Conservation (phyloP, 2,329 filamentous ascomycete genomes). For the Cyphellophora attinorum region DNA sequence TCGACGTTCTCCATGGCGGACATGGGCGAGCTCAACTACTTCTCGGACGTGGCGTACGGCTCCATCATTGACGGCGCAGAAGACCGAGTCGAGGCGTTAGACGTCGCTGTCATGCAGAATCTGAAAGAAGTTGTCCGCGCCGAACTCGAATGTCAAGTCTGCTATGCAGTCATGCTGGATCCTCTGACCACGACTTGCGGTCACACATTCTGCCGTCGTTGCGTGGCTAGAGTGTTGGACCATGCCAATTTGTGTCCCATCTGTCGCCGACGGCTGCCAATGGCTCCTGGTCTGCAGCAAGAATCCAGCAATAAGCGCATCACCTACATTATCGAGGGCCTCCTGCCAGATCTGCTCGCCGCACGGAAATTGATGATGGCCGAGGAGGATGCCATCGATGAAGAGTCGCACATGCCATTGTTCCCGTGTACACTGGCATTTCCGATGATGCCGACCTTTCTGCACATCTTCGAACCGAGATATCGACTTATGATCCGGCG, state of each 20-base stretch:
- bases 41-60: slow-evolving; percentile 46
- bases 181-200: slow-evolving; percentile 78
- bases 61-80: slow-evolving; percentile 14
- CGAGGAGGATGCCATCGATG: slow-evolving; percentile 42
- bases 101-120: slow-evolving; percentile 43
- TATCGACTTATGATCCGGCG: slow-evolving; percentile 84
- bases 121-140: slow-evolving; percentile 53
- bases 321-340: slow-evolving; percentile 50
- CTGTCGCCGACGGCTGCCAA: slow-evolving; percentile 58
- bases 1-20: slow-evolving; percentile 59
- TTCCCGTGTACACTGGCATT: slow-evolving; percentile 79
- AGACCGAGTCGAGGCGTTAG: slow-evolving; percentile 27
- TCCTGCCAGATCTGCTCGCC: slow-evolving; percentile 62
- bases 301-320: slow-evolving; percentile 56
- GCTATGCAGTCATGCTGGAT: slow-evolving; percentile 71
- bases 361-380: slow-evolving; percentile 48
- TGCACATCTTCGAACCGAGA: slow-evolving; percentile 87
- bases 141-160: slow-evolving; percentile 82
- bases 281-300: slow-evolving; percentile 38
- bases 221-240: slow-evolving; percentile 65
- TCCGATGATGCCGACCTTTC: slow-evolving; percentile 72
- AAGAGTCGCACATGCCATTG: slow-evolving; percentile 56
- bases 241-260: slow-evolving; percentile 71
- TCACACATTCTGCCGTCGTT: slow-evolving; percentile 79
- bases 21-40: slow-evolving; percentile 48